These are phyloP conservation scores for Fusarium sp. DNA, from an alignment of 2,329 filamentous ascomycete species.

Conservation along the genomic window DNA sequence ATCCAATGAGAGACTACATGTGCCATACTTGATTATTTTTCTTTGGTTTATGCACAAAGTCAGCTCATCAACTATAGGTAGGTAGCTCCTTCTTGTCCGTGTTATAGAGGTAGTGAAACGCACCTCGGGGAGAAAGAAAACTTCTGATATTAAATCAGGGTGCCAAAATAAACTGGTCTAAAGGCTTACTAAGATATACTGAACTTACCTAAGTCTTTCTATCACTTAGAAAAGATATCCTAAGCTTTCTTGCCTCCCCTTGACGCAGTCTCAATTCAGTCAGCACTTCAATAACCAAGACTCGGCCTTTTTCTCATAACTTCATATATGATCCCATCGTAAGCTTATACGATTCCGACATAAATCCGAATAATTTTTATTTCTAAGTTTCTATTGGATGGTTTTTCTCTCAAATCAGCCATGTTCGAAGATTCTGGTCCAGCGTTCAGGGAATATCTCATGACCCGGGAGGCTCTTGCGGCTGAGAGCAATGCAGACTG, in stretches of 20 bases:
- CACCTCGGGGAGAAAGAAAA: background rate
- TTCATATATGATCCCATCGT: background rate
- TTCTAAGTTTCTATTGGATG: background rate
- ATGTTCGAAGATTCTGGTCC: slow-evolving; percentile 52
- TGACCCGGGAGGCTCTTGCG: slow-evolving; percentile 42
- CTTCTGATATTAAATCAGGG: background rate
- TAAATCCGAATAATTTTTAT: background rate
- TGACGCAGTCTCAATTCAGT: background rate
- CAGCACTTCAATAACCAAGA: background rate
- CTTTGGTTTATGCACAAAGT: background rate
- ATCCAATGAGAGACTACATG: background rate
- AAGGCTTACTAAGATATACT: background rate
- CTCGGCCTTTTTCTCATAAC: background rate
- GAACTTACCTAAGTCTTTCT: background rate
- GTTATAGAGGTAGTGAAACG: background rate
- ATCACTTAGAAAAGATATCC: background rate
- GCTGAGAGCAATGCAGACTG: slow-evolving; percentile 46
- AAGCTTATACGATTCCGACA: background rate
- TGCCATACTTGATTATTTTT: background rate
- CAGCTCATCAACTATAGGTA: background rate
- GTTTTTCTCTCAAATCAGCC: background rate
- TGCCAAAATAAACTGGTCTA: background rate
- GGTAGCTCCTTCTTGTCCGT: background rate
- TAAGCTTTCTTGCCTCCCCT: background rate
- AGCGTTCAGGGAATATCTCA: slow-evolving; percentile 51